Evolutionary conservation across 768 basidiomycete species (phyloP), one percentile per base, ranked within the genome.

Genomic region (Gloeopeniophorella convolvens): DNA sequence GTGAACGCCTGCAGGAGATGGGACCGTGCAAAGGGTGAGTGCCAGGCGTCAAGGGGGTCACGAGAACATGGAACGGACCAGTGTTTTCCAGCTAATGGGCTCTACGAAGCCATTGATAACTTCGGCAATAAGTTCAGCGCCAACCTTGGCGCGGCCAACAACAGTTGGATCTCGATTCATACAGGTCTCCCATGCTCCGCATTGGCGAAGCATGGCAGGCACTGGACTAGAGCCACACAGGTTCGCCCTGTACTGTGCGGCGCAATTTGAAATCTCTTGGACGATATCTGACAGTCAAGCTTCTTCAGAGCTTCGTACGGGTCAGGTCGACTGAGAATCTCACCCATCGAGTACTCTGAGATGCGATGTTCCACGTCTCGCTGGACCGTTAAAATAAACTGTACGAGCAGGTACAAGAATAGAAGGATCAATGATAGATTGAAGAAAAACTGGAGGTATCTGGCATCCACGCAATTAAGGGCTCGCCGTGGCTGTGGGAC

Each of bases 81-180:
- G 70, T 11, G 93, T 93, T 71, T 94, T 96, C 91, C 93, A 97
- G 65, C 87, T 92, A 68, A 99, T 94, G 42, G 88, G 87, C 63
- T 99, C 95, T 12, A 98, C 89, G 63, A 99, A 99, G 1, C 90
- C 83, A 64, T 97, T 96, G 55, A 97, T 83, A 36, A 97, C 87
- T 63, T 96, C 94, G 45, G 91, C 95, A 66, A 98, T 84, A 50
- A 96, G 81, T 73, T 97, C 92, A 50, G 94, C 93, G 36, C 88
- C 83, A 57, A 99, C 85, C 60, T 80, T 83, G 51, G 92, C 89
- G 50, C 91, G 86, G 1, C 91, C 91, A 34, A 94, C 80, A 33
- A 85, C 82, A 16, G 83, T 82, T 47, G 94, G 91, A 72, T 97
- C 94, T 51, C 89, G 83, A 68, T 87, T 84, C 94, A 96, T 95